A percentile compares a stretch with the other conserved stretches of the same genome.
These are phyloP conservation scores for Wickerhamomyces canadensis DNA, from an alignment of 805 yeast genomes.

Conservation along the genomic window DNA sequence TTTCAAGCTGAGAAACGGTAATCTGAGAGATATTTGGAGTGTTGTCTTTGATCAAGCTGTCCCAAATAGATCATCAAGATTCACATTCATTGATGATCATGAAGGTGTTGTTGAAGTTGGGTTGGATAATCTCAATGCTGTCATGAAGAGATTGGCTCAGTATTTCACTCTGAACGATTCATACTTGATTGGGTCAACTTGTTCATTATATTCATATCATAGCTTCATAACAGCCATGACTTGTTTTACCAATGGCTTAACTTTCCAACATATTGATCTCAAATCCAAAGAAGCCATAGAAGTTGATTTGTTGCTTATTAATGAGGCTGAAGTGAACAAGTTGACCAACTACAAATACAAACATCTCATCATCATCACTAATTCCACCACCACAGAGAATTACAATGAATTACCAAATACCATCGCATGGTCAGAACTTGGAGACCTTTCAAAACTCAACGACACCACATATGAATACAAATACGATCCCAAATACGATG, in stretches of 20 bases:
- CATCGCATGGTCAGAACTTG: constrained; percentile 23
- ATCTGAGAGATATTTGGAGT: constrained; percentile 68
- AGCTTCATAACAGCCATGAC: constrained; percentile 37
- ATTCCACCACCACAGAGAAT: constrained; percentile 4
- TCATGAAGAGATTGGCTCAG: constrained; percentile 21
- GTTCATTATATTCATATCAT: constrained; percentile 24
- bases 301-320: constrained; percentile 28
- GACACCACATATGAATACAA: constrained; percentile 19
- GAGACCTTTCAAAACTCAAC: constrained; percentile 5
- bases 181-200: constrained; percentile 25
- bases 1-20: constrained; percentile 69
- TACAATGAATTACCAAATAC: constrained; percentile 11
- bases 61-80: constrained; percentile 12
- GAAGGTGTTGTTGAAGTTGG: constrained; percentile 17
- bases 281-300: too few species aligned
- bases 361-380: constrained; percentile 27
- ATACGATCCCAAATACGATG: constrained; percentile 26
- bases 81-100: constrained; percentile 24
- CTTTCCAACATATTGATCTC: constrained; percentile 38
- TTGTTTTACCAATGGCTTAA: constrained; percentile 36
- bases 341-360: constrained; percentile 26
- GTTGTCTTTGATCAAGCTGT: constrained; percentile 32
- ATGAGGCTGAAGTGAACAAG: constrained; percentile 19
- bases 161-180: constrained; percentile 15
- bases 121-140: constrained; percentile 25